Evolutionary conservation across 2,329 filamentous ascomycete genomes (phyloP), one percentile per base, ranked within the genome.

Genomic region (Aaosphaeria arxii): DNA sequence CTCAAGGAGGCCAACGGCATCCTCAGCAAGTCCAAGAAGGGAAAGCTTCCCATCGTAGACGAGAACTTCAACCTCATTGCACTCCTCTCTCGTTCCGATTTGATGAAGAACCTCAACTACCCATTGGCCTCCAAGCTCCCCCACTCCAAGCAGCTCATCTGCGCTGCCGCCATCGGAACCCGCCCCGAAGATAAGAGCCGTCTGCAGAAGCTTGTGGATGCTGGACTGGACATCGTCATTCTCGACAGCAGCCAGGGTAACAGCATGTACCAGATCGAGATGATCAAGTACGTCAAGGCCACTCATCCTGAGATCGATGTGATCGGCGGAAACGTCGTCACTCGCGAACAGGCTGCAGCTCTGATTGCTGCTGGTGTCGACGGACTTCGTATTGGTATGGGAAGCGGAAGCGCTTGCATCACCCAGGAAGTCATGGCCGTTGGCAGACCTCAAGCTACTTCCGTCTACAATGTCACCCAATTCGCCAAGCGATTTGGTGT

Each of bases 371-470:
- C 92, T 58, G 94, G 94, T 69, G 92, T 89, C 50, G 94, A 99
- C 70, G 95, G 94, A 71, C 84, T 99, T 61, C 89, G 94, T 70
- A 99, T 99, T 68, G 94, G 94, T 70, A 99, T 99, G 94, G 94
- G 94, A 61, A 95, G 90, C 69, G 94, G 94, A 67, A 95, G 89
- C 67, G 94, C 94, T 67, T 99, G 94, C 75, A 99, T 99, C 63
- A 99, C 94, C 48, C 94, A 99, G 76, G 94, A 99, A 77, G 95
- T 99, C 69, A 99, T 99, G 94, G 94, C 94, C 60, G 92, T 99
- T 43, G 94, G 95, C 51, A 88, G 94, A 64, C 94, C 94, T 49
- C 94, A 99, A 76, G 94, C 95, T 39, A 89, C 91, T 30, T 86
- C 94, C 40, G 92, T 99, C 51, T 91, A 88, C 79, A 89, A 86